Evolutionary conservation across 2,329 filamentous ascomycete species (phyloP).

Genomic region (Xylariaceae sp.): DNA sequence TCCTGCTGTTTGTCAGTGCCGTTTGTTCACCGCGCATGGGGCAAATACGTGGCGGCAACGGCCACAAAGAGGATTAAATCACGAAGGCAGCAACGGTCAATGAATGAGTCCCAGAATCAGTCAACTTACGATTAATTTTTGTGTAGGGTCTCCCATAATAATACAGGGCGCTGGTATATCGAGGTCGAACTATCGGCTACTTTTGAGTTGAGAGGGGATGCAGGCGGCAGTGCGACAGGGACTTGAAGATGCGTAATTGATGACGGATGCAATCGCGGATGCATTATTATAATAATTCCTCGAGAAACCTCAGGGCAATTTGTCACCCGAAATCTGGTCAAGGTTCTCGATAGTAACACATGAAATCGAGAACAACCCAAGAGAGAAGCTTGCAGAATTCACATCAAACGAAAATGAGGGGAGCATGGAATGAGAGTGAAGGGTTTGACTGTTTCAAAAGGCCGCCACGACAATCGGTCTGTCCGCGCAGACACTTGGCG

Average conservation of each 20-base stretch:
- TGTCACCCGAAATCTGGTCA: neutral
- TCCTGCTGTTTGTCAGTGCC: slow-evolving; percentile 44
- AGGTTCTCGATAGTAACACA: neutral
- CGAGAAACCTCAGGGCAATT: neutral
- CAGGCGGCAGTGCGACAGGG: slow-evolving; percentile 1
- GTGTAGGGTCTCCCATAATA: slow-evolving; percentile 22
- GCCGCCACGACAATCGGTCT: neutral
- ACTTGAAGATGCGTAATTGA: neutral
- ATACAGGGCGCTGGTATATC: neutral
- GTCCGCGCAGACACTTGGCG: no score
- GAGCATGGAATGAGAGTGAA: neutral
- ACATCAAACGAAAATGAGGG: neutral
- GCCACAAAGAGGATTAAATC: neutral
- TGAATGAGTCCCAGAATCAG: neutral
- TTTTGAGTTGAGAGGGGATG: slow-evolving; percentile 10
- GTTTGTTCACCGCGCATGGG: neutral
- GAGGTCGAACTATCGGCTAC: neutral
- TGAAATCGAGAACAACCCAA: neutral
- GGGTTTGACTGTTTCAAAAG: no score
- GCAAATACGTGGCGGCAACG: neutral
- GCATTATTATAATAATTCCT: slow-evolving; percentile 10
- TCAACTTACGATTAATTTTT: slow-evolving; percentile 22
- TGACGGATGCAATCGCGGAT: slow-evolving; percentile 8
- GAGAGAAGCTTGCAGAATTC: neutral
- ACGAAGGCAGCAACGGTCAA: no score